A percentile compares a stretch with the other conserved stretches of the same genome.
Conservation (phyloP, 2,329 filamentous ascomycete genomes). For the Nemania diffusa region DNA sequence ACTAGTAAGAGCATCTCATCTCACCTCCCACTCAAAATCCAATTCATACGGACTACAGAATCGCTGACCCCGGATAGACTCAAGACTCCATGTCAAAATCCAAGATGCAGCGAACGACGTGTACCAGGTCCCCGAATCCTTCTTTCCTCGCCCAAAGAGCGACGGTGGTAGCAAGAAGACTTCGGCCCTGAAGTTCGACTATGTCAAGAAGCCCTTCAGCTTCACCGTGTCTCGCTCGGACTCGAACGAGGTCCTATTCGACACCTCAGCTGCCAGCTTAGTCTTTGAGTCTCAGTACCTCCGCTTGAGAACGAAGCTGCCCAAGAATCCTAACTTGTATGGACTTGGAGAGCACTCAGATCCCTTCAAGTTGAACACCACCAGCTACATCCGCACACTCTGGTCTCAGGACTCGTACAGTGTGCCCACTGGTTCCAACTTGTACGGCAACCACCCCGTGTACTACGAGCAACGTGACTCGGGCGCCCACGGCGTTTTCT, state of each 20-base stretch:
- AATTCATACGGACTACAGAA: slow-evolving; percentile 9
- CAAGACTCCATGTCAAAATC: slow-evolving; percentile 79
- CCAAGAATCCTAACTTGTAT: slow-evolving; percentile 76
- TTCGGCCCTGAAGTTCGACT: slow-evolving; percentile 50
- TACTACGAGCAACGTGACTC: slow-evolving; percentile 75
- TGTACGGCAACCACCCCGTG: slow-evolving; percentile 80
- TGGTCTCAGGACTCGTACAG: slow-evolving; percentile 75
- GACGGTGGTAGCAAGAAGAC: slow-evolving; percentile 33
- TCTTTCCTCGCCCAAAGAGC: slow-evolving; percentile 68
- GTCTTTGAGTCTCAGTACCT: slow-evolving; percentile 85
- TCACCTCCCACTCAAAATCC: background rate
- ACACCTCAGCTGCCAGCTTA: slow-evolving; percentile 72
- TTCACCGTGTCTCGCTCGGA: slow-evolving; percentile 54
- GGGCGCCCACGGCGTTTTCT: slow-evolving; percentile 72
- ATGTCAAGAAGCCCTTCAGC: slow-evolving; percentile 53
- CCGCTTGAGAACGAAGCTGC: slow-evolving; percentile 75
- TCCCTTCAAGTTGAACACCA: slow-evolving; percentile 73
- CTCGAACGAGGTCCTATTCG: slow-evolving; percentile 68
- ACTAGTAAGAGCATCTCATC: slow-evolving; percentile 52
- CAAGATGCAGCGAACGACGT: slow-evolving; percentile 75
- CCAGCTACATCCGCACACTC: slow-evolving; percentile 75
- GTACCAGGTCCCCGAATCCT: slow-evolving; percentile 78
- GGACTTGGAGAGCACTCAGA: slow-evolving; percentile 83
- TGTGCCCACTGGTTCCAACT: slow-evolving; percentile 69
- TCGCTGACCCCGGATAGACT: slow-evolving; percentile 55